Conservation (phyloP, 1,139 yeast genomes). For the Blastobotrys persicus region DNA sequence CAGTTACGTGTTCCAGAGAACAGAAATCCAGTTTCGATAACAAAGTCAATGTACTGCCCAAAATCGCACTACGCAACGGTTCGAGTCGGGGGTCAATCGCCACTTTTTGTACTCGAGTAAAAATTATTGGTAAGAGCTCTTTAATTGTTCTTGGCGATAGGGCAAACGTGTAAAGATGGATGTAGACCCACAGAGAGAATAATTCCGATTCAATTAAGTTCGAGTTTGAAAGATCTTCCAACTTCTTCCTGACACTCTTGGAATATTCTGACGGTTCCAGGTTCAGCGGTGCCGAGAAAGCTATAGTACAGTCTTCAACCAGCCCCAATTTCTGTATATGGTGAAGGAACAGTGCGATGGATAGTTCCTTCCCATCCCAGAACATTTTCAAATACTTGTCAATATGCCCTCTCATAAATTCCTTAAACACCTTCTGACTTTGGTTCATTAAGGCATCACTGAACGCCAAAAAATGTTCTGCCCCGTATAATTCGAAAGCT, state of each 20-base stretch:
- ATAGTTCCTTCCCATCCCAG: constrained; percentile 17
- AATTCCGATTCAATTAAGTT: constrained; percentile 5
- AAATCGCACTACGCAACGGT: constrained; percentile 17
- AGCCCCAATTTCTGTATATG: constrained; percentile 17
- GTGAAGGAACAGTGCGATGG: constrained; percentile 18
- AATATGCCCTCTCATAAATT: constrained; percentile 24
- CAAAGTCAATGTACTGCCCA: constrained; percentile 20
- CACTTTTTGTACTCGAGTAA: not conserved
- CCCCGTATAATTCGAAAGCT: constrained; percentile 14
- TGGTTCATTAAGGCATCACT: constrained; percentile 41
- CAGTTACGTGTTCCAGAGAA: not conserved
- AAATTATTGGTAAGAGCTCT: not conserved
- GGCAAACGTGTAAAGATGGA: constrained; percentile 18
- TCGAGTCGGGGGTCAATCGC: not conserved
- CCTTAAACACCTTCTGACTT: constrained; percentile 28
- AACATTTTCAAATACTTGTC: constrained; percentile 21
- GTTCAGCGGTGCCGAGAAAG: constrained; percentile 11
- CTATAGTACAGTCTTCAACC: constrained; percentile 6
- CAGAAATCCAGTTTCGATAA: not conserved
- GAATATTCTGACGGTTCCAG: constrained; percentile 10
- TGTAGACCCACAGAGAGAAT: constrained; percentile 22
- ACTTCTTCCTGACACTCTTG: not conserved
- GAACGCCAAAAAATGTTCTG: constrained; percentile 33
- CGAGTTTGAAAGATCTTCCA: constrained; percentile 3
- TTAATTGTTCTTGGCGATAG: constrained; percentile 8